These are phyloP conservation scores for Grosmannia clavigera DNA, from an alignment of 2,329 filamentous ascomycete genomes.

Conservation along the genomic window DNA sequence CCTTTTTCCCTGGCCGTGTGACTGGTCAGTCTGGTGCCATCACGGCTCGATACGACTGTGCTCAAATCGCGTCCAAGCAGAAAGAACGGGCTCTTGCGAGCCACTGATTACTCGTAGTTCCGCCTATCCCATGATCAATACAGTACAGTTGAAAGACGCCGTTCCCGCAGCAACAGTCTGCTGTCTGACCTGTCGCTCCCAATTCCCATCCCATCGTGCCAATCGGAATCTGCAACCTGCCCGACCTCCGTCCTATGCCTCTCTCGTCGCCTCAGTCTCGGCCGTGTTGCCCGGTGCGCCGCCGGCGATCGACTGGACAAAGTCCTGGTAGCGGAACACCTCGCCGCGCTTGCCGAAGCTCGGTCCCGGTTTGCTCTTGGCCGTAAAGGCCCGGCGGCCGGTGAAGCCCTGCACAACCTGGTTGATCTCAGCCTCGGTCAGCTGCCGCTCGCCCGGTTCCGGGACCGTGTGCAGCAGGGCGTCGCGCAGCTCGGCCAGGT, in stretches of 20 bases:
- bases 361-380: constrained; percentile 37
- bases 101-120: too few relatives aligned
- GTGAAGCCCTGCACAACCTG: constrained; percentile 80
- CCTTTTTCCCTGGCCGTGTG: neutral
- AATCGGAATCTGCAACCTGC: neutral
- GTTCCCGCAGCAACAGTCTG: neutral
- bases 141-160: too few relatives aligned
- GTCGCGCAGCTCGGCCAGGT: constrained; percentile 69
- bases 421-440: constrained; percentile 68
- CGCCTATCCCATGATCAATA: too few relatives aligned
- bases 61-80: too few relatives aligned
- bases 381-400: constrained; percentile 70
- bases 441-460: constrained; percentile 52
- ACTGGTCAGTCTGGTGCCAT: neutral
- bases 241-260: neutral
- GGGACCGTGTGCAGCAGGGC: constrained; percentile 73
- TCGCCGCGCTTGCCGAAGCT: constrained; percentile 57
- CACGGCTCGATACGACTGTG: neutral
- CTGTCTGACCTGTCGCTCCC: neutral
- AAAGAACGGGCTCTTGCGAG: too few relatives aligned
- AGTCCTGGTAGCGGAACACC: constrained; percentile 89
- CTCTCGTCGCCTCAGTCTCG: constrained; percentile 9
- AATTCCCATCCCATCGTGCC: neutral
- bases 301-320: constrained; percentile 59
- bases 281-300: constrained; percentile 18